Evolutionary conservation across 257 asterid species (phyloP).

Genomic region (Thymus quinquecostatus): DNA sequence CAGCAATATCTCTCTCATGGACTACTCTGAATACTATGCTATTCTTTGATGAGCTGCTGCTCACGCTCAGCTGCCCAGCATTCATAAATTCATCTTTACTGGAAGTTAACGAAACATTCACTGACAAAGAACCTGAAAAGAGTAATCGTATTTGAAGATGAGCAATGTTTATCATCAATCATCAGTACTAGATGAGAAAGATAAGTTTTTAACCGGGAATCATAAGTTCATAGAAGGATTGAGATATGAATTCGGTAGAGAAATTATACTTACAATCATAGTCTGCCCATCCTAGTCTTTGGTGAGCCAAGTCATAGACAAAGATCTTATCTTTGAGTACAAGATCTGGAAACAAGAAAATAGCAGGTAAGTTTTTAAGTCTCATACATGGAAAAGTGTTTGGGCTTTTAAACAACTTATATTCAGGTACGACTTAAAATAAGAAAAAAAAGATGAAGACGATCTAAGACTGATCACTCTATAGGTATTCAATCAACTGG

Average conservation of each 20-base stretch:
- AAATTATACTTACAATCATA: slow-evolving; percentile 66
- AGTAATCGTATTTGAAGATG: background rate
- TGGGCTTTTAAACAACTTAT: too few species aligned
- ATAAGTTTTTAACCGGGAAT: background rate
- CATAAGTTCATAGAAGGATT: background rate
- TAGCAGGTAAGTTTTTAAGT: slow-evolving; percentile 8
- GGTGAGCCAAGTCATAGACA: slow-evolving; percentile 84
- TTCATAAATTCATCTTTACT: slow-evolving; percentile 74
- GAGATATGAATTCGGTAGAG: slow-evolving; percentile 2
- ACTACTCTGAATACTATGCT: slow-evolving; percentile 20
- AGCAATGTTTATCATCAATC: background rate
- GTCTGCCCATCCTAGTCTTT: slow-evolving; percentile 87
- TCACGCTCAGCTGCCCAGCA: slow-evolving; percentile 68
- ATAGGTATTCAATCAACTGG: too few species aligned
- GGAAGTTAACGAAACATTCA: slow-evolving; percentile 77
- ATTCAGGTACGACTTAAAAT: too few species aligned
- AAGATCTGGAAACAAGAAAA: slow-evolving; percentile 59
- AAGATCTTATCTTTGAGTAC: slow-evolving; percentile 82
- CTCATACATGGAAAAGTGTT: background rate
- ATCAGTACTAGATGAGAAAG: background rate
- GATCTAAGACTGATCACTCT: too few species aligned
- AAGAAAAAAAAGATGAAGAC: too few species aligned
- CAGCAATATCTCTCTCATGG: slow-evolving; percentile 20
- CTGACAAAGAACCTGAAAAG: slow-evolving; percentile 75
- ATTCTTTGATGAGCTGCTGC: slow-evolving; percentile 51